Evolutionary conservation across 148 eudicot genomes (phyloP), one percentile per base, ranked within the genome.

Genomic region (Camellia japonica): DNA sequence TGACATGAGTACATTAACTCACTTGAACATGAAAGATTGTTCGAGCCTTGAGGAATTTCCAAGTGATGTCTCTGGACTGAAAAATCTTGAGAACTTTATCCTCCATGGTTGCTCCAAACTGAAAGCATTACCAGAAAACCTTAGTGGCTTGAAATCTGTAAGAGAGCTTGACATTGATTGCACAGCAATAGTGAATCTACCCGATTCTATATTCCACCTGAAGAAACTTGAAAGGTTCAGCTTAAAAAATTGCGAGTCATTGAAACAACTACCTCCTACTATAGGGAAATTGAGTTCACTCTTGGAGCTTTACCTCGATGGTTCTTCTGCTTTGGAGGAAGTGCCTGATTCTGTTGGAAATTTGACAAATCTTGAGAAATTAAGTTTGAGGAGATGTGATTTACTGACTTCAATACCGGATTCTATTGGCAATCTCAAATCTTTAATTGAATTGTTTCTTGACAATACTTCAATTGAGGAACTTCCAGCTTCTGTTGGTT

Each of bases 21-120:
- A 81, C 80, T 77, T 91, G 69, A 87, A 91, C 82, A 78, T 91
- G 79, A 74, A 49, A 65, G 73, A 47, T 12, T 91, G 94, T 70
- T 10, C 70, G 58, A 84, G 76, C 76, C 82, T 91, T 66, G 79
- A 81, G 41, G 77, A 80, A 41, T 83, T 91, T 63, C 92, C 91
- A 38, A 75, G 75, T 5, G 88, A 88, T 72, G 84, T 91, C 12
- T 82, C 90, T 49, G 94, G 94, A 71, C 80, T 90, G 74, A 88
- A 78, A 82, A n/a, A 78, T 72, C 86, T 88, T 14, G 85, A 79
- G 80, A 88, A 77, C 18, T 67, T 91, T 58, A 82, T 80, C 68
- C 86, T 91, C 73, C 87, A 91, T 6, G 79, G 77, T 15, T 91
- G 93, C 87, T 76, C 69, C 10, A 83, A 85, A 77, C 70, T 91